Evolutionary conservation across 2,329 filamentous ascomycete species (phyloP), one percentile per base, ranked within the genome.

Genomic region (Pezicula carpinea): DNA sequence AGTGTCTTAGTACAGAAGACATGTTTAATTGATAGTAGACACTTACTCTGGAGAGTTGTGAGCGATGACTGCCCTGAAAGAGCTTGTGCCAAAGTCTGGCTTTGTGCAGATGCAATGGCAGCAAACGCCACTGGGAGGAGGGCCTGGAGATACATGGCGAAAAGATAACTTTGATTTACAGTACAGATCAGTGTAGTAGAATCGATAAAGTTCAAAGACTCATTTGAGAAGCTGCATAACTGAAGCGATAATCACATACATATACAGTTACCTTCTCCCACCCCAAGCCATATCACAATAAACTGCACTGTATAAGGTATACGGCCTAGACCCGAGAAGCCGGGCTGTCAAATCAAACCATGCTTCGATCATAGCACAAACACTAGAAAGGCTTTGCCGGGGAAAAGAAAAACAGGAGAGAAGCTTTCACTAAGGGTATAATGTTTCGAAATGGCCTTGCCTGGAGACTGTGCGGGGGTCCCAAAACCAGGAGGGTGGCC

Each of bases 21-120:
- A 13, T 6, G 1, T 19, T 18, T 19, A 6, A 14, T 38, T 13
- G 6, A 8, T 5, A 15, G n/a, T 13, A 40, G 7, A 15, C 13
- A n/a, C 38, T 29, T 40, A 40, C 38, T 40, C 19, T 40, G 38
- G 38, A 40, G 22, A 5, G 38, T 40, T n/a, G 38, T 23, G 15
- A 40, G 38, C 2, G 38, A 23, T 29, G 38, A 40, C n/a, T 40
- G 38, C 11, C 38, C 38, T 11, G 38, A 18, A 40, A 40, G 21
- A n/a, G 38, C 38, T 40, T 40, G 38, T 23, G 22, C 21, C 19
- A 40, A 40, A 29, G 38, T 40, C 38, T 23, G 38, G 19, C 15
- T 40, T 26, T 21, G 17, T 40, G 38, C 38, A 22, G 38, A 21
- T 23, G 38, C 38, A 40, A 40, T n/a, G 13, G 38, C 38, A 26